Conservation (phyloP, 2,329 filamentous ascomycete species). For the Fusarium secorum region DNA sequence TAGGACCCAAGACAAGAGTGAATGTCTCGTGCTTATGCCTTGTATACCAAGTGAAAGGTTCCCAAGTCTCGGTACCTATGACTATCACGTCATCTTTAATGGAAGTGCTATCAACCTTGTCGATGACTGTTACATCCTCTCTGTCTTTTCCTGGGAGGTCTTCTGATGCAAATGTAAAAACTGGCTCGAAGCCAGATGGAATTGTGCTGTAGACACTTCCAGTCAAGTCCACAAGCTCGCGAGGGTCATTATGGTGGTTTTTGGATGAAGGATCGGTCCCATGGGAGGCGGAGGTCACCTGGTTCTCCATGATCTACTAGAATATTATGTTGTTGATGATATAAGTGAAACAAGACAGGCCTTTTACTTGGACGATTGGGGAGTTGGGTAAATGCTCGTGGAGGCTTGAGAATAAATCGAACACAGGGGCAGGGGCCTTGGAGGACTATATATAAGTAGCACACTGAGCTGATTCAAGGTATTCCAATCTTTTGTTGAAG, state of each 20-base stretch:
- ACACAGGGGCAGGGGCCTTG: background rate
- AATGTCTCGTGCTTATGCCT: background rate
- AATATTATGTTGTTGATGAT: no score
- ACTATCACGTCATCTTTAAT: background rate
- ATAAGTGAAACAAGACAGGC: background rate
- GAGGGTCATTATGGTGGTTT: background rate
- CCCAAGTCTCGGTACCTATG: background rate
- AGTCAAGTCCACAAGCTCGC: background rate
- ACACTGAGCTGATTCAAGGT: background rate
- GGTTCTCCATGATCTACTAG: background rate
- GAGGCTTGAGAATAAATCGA: background rate
- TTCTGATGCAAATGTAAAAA: background rate
- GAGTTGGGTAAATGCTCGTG: background rate
- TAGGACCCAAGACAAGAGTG: background rate
- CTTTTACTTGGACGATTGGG: background rate
- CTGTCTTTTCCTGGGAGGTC: background rate
- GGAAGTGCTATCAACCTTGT: background rate
- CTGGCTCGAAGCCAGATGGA: background rate
- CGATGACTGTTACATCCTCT: background rate
- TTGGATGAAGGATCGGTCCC: background rate
- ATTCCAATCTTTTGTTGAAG: background rate
- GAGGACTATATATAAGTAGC: background rate
- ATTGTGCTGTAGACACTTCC: background rate
- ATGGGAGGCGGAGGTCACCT: background rate
- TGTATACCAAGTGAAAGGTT: background rate